Evolutionary conservation across 768 basidiomycete genomes (phyloP), one percentile per base, ranked within the genome.

Genomic region (Amanita inopinata): DNA sequence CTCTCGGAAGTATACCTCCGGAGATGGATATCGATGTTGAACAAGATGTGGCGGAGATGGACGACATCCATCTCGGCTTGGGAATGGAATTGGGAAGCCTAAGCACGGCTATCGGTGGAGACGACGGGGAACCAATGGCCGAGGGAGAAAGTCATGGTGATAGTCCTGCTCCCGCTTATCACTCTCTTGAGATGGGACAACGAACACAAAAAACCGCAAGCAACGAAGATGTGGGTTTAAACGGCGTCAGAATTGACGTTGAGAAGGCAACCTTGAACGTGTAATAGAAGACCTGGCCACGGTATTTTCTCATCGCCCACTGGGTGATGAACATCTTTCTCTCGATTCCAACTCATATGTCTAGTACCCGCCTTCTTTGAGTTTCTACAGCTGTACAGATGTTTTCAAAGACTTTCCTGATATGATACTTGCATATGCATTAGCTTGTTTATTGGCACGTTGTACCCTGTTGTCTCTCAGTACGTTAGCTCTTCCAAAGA

Each of bases 181-280:
- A 70, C 38, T 54, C 68, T 2, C 54, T 78, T 37, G 78, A 80
- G 46, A 66, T 69, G 56, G 71, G 69, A 12, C 69, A 66, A 46
- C 58, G 58, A 43, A 58, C 50, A 9, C 45, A 33, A 51, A 33
- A 38, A 45, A 35, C 51, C 53, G 19, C 58, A 5, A 65, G 61
- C 43, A 46, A 61, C 19, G 61, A 63, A 28, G 58, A 59, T 22
- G 39, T 52, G 46, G 49, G 55, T 41, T 40, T 66, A 17, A 55
- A 62, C 42, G 74, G 77, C 7, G 76, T 82, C 46, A 66, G 72
- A 43, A 70, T 82, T 15, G 70, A 81, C 46, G 69, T 83, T 12
- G 78, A 82, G 56, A 78, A 74, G 58, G 68, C 68, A 33, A 74
- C 73, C 17, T 64, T 69, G 38, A 34, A 44, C 18, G 34, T 37